phyloP scores from a whole-genome alignment of 2,329 filamentous ascomycete species.

The Verticillium nonalfalfae region DNA sequence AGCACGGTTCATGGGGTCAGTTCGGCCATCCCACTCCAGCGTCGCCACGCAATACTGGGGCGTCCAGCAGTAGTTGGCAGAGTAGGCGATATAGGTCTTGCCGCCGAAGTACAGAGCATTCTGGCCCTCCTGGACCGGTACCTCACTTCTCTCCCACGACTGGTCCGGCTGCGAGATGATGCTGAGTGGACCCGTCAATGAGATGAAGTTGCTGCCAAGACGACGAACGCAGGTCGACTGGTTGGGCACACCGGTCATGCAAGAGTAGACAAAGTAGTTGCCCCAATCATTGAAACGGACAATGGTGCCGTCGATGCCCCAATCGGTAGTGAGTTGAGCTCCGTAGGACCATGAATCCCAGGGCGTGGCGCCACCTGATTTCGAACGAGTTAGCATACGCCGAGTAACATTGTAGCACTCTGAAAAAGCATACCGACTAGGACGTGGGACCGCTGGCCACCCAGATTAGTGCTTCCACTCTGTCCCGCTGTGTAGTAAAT shows the following conservation, averaged over 20 bases:
- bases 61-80: constrained; percentile 51
- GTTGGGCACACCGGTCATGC: constrained; percentile 33
- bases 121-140: constrained; percentile 49
- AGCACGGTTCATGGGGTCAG: constrained; percentile 33
- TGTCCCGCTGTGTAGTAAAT: constrained; percentile 51
- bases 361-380: constrained; percentile 39
- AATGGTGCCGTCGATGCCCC: constrained; percentile 48
- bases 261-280: constrained; percentile 50
- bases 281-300: constrained; percentile 36
- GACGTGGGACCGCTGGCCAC: constrained; percentile 44
- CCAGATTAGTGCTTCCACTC: constrained; percentile 28
- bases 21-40: constrained; percentile 43
- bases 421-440: constrained; percentile 31
- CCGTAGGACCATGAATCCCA: constrained; percentile 45
- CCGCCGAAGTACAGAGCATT: constrained; percentile 46
- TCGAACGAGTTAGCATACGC: not conserved
- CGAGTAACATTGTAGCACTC: no score
- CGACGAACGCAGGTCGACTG: constrained; percentile 31
- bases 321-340: constrained; percentile 37
- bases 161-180: constrained; percentile 45
- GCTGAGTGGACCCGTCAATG: constrained; percentile 33
- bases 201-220: constrained; percentile 30
- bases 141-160: constrained; percentile 41
- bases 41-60: constrained; percentile 45
- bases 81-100: constrained; percentile 46